Percentiles rank a stretch among this genome's conserved stretches.
Evolutionary conservation across 139 green algal genomes (phyloP).

Genomic region (Chlorella sp.): DNA sequence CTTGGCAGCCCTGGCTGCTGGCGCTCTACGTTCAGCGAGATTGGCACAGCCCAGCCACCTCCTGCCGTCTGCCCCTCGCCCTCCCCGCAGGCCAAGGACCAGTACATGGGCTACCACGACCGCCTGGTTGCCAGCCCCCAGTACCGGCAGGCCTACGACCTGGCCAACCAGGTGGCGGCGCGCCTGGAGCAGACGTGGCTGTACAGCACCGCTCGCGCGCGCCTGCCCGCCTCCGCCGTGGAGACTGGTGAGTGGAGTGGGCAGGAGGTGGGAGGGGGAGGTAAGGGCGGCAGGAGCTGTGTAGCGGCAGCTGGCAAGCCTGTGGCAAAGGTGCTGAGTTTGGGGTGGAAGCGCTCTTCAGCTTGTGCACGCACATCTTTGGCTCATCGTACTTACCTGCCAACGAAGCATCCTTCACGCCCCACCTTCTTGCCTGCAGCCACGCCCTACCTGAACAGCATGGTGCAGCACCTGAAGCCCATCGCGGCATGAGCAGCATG

Average conservation of each 20-base stretch:
- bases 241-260: slow-evolving; percentile 14
- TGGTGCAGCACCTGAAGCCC: slow-evolving; percentile 31
- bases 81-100: background rate
- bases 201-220: slow-evolving; percentile 25
- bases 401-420: too few relatives aligned
- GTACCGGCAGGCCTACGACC: slow-evolving; percentile 42
- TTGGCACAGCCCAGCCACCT: background rate
- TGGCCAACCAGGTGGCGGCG: slow-evolving; percentile 4
- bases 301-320: background rate
- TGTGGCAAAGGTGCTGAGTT: background rate
- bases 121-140: slow-evolving; percentile 31
- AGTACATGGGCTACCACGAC: slow-evolving; percentile 39
- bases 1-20: background rate
- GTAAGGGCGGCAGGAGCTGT: background rate
- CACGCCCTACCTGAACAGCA: slow-evolving; percentile 8
- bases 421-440: background rate
- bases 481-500: slow-evolving; percentile 9
- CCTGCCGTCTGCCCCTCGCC: background rate
- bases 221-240: slow-evolving; percentile 13
- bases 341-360: background rate
- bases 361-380: background rate
- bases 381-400: too few relatives aligned
- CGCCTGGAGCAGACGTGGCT: slow-evolving; percentile 28
- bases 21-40: background rate
- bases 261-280: background rate